A percentile compares a stretch with the other conserved stretches of the same genome.
Evolutionary conservation across 768 basidiomycete species (phyloP).

Genomic region (Rhodotorula taiwanensis): DNA sequence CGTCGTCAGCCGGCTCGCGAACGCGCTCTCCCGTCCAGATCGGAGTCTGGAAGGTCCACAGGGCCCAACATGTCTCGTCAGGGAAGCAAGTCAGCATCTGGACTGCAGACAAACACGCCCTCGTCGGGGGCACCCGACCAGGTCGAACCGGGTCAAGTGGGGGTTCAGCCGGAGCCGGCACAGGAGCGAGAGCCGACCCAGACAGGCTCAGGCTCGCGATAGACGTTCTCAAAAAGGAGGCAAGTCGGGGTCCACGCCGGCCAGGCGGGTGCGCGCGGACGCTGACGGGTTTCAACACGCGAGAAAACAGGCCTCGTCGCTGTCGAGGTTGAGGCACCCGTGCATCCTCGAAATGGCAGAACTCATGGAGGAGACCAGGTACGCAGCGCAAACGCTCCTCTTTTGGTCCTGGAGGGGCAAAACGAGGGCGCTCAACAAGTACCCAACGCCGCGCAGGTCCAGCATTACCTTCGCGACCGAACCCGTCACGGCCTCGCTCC

Average conservation of each 20-base stretch:
- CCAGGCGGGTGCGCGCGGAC: too few relatives aligned
- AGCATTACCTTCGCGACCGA: slow-evolving; percentile 93
- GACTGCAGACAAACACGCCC: slow-evolving; percentile 74
- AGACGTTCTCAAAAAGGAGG: slow-evolving; percentile 87
- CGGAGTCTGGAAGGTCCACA: slow-evolving; percentile 83
- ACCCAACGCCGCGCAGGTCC: slow-evolving; percentile 55
- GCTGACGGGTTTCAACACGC: too few relatives aligned
- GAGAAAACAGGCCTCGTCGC: slow-evolving; percentile 63
- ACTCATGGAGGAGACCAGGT: slow-evolving; percentile 67
- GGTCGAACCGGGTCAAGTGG: neutral
- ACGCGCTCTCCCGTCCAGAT: slow-evolving; percentile 13
- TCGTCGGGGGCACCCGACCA: slow-evolving; percentile 52
- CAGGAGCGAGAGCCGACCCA: slow-evolving; percentile 44
- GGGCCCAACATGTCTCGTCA: slow-evolving; percentile 80
- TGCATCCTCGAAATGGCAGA: slow-evolving; percentile 96
- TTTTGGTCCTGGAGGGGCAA: too few relatives aligned
- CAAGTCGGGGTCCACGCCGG: too few relatives aligned
- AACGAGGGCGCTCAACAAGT: too few relatives aligned
- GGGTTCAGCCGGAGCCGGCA: slow-evolving; percentile 46
- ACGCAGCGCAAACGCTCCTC: too few relatives aligned
- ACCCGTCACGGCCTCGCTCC: slow-evolving; percentile 72
- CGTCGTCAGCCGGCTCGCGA: slow-evolving; percentile 9
- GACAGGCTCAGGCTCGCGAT: slow-evolving; percentile 63
- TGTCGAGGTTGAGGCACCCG: slow-evolving; percentile 81
- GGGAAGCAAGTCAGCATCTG: slow-evolving; percentile 86